Conservation (phyloP, 139 green algal genomes). For the Tetraselmis chui region DNA sequence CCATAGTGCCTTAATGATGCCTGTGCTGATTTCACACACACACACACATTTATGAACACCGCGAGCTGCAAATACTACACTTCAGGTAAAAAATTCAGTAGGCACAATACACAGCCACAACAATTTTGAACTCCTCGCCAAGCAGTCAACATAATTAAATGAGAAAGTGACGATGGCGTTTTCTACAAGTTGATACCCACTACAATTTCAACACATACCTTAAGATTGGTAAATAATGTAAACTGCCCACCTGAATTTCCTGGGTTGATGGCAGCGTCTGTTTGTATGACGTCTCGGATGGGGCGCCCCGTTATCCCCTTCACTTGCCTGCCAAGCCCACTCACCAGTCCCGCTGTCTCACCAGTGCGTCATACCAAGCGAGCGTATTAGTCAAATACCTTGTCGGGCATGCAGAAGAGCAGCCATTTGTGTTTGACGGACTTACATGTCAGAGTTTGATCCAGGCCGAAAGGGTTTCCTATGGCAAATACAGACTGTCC, state of each 20-base stretch:
- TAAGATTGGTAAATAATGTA: not conserved
- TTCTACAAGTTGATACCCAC: not conserved
- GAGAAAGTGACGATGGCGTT: too few relatives aligned
- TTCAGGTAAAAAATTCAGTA: too few relatives aligned
- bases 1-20: too few relatives aligned
- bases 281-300: not conserved
- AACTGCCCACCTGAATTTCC: not conserved
- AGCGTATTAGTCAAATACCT: not conserved
- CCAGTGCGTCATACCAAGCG: not conserved
- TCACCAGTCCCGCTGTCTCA: slow-evolving; percentile 52
- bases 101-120: too few relatives aligned
- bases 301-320: not conserved
- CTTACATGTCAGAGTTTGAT: slow-evolving; percentile 59
- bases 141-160: too few relatives aligned
- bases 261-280: slow-evolving; percentile 7
- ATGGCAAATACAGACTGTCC: slow-evolving; percentile 57
- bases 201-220: slow-evolving; percentile 12
- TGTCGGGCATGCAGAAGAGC: not conserved
- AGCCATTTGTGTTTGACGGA: not conserved
- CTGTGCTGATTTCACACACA: too few relatives aligned
- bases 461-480: slow-evolving; percentile 59
- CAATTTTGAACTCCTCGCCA: too few relatives aligned
- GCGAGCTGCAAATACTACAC: too few relatives aligned
- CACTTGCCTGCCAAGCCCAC: slow-evolving; percentile 56
- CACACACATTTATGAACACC: too few relatives aligned